Evolutionary conservation across 2,329 filamentous ascomycete genomes (phyloP).

Genomic region (Coleophoma crateriformis): DNA sequence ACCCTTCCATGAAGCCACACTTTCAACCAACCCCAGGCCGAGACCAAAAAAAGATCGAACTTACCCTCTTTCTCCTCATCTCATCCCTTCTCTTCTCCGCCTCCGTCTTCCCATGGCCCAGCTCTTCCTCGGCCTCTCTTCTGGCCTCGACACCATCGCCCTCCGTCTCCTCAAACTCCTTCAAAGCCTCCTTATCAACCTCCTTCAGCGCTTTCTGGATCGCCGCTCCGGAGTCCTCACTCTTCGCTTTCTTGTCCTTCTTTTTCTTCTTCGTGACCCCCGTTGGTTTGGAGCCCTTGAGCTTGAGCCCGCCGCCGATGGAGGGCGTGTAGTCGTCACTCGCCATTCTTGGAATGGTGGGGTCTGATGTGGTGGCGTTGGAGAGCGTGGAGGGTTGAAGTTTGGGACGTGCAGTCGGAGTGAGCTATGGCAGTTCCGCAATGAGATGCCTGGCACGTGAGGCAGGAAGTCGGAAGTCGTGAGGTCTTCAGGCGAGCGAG

Average conservation of each 20-base stretch:
- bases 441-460: too few relatives aligned
- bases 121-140: not conserved
- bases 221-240: not conserved
- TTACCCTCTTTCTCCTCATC: constrained; percentile 67
- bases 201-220: constrained; percentile 1
- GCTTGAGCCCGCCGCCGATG: constrained; percentile 67
- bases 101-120: constrained; percentile 62
- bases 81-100: constrained; percentile 76
- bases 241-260: not conserved
- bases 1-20: not conserved
- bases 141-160: not conserved
- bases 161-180: not conserved
- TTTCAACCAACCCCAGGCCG: not conserved
- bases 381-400: too few relatives aligned
- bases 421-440: too few relatives aligned
- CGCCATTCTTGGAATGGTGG: constrained; percentile 43
- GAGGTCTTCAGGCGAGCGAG: too few relatives aligned
- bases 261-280: constrained; percentile 58
- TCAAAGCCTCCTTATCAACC: not conserved
- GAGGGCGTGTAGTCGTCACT: constrained; percentile 65
- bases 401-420: too few relatives aligned
- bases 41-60: constrained; percentile 24
- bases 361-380: too few relatives aligned
- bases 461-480: too few relatives aligned
- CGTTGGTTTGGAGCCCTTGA: constrained; percentile 64